Evolutionary conservation across 1,284 basidiomycete genomes (phyloP), one percentile per base, ranked within the genome.

Genomic region (Athelia sp.): DNA sequence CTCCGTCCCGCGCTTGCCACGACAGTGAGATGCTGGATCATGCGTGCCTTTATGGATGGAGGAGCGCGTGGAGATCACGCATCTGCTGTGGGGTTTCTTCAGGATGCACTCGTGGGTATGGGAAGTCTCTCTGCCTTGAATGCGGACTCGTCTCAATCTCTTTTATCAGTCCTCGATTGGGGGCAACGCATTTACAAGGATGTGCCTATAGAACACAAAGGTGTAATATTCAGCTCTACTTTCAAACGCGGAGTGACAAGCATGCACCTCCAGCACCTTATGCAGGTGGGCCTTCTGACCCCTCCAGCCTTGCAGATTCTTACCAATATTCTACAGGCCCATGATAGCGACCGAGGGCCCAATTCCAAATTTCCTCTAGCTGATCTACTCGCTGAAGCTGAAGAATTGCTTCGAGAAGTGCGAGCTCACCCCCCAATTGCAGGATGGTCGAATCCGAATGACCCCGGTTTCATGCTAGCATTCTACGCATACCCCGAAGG

Each of bases 401-500:
- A 62, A 14, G 56, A 62, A 10, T 54, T 68, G 13, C 51, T 68
- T 17, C 52, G 52, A 10, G 66, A 70, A 38, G 49, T 59, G 1
- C 50, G 59, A 3, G 34, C 48, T 22, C 48, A 55, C n/a, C 51
- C 55, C 21, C 53, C 52, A 9, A 43, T 21, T 47, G 29, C 29
- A 42, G 35, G 18, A 36, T n/a, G n/a, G 23, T 19, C 51, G 13
- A 51, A 57, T 3, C 44, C 26, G 13, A 13, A 54, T 13, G 60
- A 63, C 46, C 58, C 60, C 10, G 65, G 62, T 1, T 61, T 63
- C 47, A 43, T 57, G 19, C 50, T 56, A 9, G 66, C 70, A 2
- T 72, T 68, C 51, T 66, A 62, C 55, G 48, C 60, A 18, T 73
- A 74, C 54, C 68, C 68, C 15, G 58, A 57, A 23, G 73, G 57